Percentiles rank a stretch among this genome's conserved stretches.
Conservation (phyloP, 2,329 filamentous ascomycete genomes). For the Boeremia exigua region DNA sequence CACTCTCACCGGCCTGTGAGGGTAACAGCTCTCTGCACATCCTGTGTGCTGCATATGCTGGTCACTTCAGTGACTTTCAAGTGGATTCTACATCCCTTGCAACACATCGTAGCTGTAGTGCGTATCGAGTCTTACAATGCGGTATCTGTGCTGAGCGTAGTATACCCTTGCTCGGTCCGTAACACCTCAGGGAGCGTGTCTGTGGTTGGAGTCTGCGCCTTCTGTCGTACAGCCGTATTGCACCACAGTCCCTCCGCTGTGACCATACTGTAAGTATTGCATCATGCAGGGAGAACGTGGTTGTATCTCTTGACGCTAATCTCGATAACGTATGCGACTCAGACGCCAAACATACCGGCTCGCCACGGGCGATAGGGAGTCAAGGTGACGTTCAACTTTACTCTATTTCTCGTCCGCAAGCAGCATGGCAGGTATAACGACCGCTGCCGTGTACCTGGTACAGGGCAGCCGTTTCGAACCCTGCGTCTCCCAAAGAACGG, state of each 20-base stretch:
- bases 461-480: neutral
- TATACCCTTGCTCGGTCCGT: too few species aligned
- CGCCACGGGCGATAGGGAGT: neutral
- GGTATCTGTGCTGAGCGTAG: too few species aligned
- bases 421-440: neutral
- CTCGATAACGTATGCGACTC: neutral
- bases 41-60: too few species aligned
- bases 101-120: too few species aligned
- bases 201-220: neutral
- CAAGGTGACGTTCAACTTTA: neutral
- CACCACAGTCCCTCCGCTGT: neutral
- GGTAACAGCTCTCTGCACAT: neutral
- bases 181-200: neutral
- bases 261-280: neutral
- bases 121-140: too few species aligned
- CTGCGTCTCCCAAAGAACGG: slow-evolving; percentile 12
- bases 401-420: neutral
- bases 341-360: neutral
- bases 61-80: too few species aligned
- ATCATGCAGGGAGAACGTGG: neutral
- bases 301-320: neutral
- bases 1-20: neutral
- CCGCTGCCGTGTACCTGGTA: neutral
- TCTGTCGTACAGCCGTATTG: neutral
- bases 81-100: too few species aligned